Base-by-base conservation (phyloP, 1,284 basidiomycete genomes). In the Rhodotorula glutinis region DNA sequence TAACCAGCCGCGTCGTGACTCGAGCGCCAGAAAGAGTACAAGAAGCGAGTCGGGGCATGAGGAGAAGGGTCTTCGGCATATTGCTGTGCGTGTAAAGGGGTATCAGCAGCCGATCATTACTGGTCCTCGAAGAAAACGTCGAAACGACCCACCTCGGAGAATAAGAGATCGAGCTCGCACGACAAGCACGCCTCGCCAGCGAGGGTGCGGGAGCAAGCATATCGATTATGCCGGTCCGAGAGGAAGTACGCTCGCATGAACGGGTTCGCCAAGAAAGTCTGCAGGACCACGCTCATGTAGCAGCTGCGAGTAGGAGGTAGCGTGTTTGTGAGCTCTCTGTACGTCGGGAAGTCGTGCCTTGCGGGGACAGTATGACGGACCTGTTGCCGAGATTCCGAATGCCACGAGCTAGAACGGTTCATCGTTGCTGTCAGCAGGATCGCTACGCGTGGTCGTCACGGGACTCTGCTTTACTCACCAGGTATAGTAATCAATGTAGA, bases 151-250 rank as follows among this genome's bases (percentile, higher is more conserved):
- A 91, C 91, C 82, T 96, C 92, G 30, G 86, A 81, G 78, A 95
- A 95, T 9, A 97, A 83, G 71, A 85, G 87, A 78, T 98, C 94
- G 88, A 98, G 89, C 79, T 97, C 94, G 78, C 94, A 98, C 64
- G 89, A 92, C 60, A 90, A 88, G 79, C 94, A 98, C 43, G 88
- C 78, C 59, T 75, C 85, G 49, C 81, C 65, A 9, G 16, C 43
- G 27, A 77, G 76, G 76, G 70, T 52, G 47, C 33, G 58, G 61
- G 79, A 76, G 79, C 90, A 91, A 67, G 86, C 77, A 74, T 81
- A 82, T 75, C 80, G 79, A 76, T 89, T 88, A 77, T 95, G 92
- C 75, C 86, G 88, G 78, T 97, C 94, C 58, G 88, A 85, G 23
- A 98, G 84, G 75, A 94, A 98, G 78, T 90, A 92, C 74, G 91